These are phyloP conservation scores for Tolypocladium ovalisporum DNA, from an alignment of 2,329 filamentous ascomycete genomes.

Conservation along the genomic window DNA sequence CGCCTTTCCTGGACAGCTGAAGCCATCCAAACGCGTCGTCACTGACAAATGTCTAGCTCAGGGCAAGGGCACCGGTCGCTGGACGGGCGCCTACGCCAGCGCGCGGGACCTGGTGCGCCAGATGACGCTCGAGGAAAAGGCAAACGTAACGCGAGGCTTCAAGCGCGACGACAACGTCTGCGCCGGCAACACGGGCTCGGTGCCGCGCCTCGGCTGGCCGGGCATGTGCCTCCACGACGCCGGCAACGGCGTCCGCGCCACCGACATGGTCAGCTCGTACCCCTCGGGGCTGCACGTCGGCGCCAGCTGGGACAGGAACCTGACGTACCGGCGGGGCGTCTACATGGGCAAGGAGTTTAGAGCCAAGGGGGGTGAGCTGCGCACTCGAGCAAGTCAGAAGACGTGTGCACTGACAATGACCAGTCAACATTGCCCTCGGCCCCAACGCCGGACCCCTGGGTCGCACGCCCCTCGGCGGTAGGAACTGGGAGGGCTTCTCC, in stretches of 20 bases:
- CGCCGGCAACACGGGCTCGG: conserved; percentile 33
- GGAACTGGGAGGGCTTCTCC: conserved; percentile 69
- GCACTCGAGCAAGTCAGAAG: neutral
- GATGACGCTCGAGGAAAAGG: conserved; percentile 58
- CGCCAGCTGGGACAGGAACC: conserved; percentile 40
- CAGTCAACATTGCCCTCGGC: conserved; percentile 57
- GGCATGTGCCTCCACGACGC: conserved; percentile 39
- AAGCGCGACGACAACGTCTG: conserved; percentile 37
- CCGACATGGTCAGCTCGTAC: conserved; percentile 37
- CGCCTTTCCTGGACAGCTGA: neutral
- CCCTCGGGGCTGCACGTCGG: conserved; percentile 36
- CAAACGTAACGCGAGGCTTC: conserved; percentile 38
- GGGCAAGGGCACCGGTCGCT: conserved; percentile 25
- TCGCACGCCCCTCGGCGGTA: conserved; percentile 57
- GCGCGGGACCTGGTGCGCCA: conserved; percentile 45
- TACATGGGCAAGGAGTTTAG: conserved; percentile 48
- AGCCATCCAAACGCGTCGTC: neutral
- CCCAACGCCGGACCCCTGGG: conserved; percentile 63
- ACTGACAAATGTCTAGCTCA: conserved; percentile 10
- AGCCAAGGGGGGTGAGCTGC: conserved; percentile 33
- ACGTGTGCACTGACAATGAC: neutral
- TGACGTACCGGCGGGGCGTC: conserved; percentile 38
- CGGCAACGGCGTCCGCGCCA: conserved; percentile 35
- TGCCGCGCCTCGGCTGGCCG: conserved; percentile 32
- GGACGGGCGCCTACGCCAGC: conserved; percentile 47